Evolutionary conservation across 306 rosid species (phyloP).

Genomic region (Citrullus colocynthis): DNA sequence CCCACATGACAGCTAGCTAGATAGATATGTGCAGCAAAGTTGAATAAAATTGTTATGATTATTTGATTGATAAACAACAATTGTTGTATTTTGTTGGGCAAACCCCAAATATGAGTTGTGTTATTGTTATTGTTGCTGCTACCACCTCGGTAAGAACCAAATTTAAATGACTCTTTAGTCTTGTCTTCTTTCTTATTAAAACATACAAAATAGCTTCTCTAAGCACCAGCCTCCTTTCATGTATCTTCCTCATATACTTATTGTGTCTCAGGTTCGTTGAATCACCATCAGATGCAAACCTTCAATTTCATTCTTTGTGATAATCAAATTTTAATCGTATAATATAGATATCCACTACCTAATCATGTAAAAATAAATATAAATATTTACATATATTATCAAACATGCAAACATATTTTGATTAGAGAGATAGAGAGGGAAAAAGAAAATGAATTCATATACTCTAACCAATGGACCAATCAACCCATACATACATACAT

Average conservation of each 20-base stretch:
- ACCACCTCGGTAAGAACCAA: conserved; percentile 5
- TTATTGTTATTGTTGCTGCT: background rate
- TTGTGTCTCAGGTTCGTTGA: background rate
- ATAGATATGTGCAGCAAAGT: background rate
- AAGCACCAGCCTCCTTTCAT: background rate
- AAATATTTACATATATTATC: background rate
- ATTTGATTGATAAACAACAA: background rate
- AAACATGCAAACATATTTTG: too few species aligned
- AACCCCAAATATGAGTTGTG: background rate
- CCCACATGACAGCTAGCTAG: conserved; percentile 2
- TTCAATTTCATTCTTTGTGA: background rate
- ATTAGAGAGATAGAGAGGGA: too few species aligned
- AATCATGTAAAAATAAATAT: background rate
- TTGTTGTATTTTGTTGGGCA: background rate
- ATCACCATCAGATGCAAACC: background rate
- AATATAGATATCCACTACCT: background rate
- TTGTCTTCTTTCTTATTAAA: background rate
- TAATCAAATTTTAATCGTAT: background rate
- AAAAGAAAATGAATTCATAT: too few species aligned
- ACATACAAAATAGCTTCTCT: background rate
- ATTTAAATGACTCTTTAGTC: background rate
- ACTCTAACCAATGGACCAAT: too few species aligned
- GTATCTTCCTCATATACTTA: background rate
- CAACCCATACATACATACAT: too few species aligned
- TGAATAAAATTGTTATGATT: background rate